A percentile compares a stretch with the other conserved stretches of the same genome.
Evolutionary conservation across 257 asterid genomes (phyloP).

Genomic region (Rubia yunnanensis): DNA sequence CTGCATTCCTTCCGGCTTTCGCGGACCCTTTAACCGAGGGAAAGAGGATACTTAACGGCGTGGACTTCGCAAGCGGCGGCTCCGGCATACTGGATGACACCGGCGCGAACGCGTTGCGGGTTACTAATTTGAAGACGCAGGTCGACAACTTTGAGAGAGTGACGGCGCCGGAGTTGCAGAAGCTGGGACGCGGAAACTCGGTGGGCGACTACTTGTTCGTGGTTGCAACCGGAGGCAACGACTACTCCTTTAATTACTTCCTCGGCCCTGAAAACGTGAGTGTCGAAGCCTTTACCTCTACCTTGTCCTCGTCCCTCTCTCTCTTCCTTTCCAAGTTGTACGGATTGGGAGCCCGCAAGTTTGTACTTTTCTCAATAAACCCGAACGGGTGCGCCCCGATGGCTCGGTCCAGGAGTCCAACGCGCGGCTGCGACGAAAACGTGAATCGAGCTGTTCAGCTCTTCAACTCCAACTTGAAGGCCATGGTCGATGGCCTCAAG

Average conservation of each 20-base stretch:
- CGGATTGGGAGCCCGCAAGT: slow-evolving; percentile 77
- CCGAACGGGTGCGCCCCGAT: slow-evolving; percentile 75
- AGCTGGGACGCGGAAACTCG: too few species aligned
- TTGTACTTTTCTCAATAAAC: slow-evolving; percentile 47
- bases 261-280: too few species aligned
- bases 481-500: slow-evolving; percentile 32
- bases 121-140: too few species aligned
- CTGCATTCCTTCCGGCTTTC: slow-evolving; percentile 47
- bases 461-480: slow-evolving; percentile 42
- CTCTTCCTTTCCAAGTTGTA: too few species aligned
- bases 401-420: slow-evolving; percentile 28
- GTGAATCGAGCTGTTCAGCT: slow-evolving; percentile 36
- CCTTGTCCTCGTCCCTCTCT: too few species aligned
- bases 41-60: slow-evolving; percentile 41
- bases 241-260: too few species aligned
- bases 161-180: too few species aligned
- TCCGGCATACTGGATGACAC: slow-evolving; percentile 72
- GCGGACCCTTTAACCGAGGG: slow-evolving; percentile 62
- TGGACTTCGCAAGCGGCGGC: slow-evolving; percentile 73
- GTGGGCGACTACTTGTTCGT: too few species aligned
- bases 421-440: slow-evolving; percentile 22
- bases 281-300: too few species aligned
- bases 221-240: too few species aligned
- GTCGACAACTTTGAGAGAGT: too few species aligned
- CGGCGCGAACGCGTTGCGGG: slow-evolving; percentile 49